phyloP scores from a whole-genome alignment of 2,329 filamentous ascomycete genomes.

The Ilyonectria robusta region DNA sequence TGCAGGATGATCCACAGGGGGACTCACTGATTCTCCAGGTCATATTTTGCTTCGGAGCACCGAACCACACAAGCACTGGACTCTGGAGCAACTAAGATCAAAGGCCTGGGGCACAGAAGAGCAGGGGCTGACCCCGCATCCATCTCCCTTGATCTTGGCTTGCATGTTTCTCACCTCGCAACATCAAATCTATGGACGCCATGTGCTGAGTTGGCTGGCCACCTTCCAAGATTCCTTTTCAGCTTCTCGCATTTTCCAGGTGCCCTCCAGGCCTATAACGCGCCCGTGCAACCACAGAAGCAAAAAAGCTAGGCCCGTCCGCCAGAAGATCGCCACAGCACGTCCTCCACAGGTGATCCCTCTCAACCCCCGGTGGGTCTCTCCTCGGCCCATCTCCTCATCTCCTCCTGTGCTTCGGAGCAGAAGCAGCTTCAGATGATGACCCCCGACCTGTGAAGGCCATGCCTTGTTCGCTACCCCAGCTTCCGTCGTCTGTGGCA shows the following conservation, averaged over 20 bases:
- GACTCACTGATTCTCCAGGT: too few species aligned
- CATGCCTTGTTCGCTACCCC: constrained; percentile 6
- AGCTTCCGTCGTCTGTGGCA: constrained; percentile 24
- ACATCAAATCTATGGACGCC: not conserved
- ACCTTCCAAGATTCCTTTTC: not conserved
- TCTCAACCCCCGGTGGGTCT: not conserved
- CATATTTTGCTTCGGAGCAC: not conserved
- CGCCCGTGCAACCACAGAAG: not conserved
- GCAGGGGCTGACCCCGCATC: constrained; percentile 28
- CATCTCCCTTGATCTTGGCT: constrained; percentile 16
- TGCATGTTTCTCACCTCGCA: constrained; percentile 9
- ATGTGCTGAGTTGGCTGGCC: not conserved
- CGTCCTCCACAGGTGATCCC: not conserved
- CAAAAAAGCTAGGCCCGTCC: not conserved
- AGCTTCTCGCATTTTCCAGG: not conserved
- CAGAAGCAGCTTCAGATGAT: constrained; percentile 19
- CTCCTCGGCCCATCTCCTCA: constrained; percentile 18
- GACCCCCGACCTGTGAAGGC: not conserved
- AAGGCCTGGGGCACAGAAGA: constrained; percentile 6
- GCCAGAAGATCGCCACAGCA: not conserved
- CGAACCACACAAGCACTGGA: not conserved
- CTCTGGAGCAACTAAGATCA: constrained; percentile 24
- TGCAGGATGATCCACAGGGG: too few species aligned
- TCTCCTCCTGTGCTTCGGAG: not conserved
- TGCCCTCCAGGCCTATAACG: not conserved